Conservation (phyloP, 192 early-diverging fungal species). For the Gonapodya prolifera region DNA sequence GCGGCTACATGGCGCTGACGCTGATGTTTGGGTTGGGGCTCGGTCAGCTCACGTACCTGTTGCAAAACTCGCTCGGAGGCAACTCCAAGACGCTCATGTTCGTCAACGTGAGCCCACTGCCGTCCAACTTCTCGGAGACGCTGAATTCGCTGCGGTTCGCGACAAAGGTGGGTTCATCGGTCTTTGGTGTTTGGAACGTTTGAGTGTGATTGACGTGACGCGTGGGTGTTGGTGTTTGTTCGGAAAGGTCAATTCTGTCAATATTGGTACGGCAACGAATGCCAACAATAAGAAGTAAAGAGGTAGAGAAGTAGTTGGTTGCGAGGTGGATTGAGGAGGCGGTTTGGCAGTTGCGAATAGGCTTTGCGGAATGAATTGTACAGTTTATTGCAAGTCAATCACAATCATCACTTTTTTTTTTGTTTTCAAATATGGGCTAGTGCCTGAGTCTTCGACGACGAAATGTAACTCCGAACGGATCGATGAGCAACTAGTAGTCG, state of each 20-base stretch:
- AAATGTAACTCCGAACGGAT: no score
- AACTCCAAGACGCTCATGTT: constrained; percentile 98
- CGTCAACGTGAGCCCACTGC: constrained; percentile 85
- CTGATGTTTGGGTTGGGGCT: no score
- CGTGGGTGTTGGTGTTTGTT: no score
- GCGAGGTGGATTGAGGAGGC: no score
- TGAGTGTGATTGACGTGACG: background rate
- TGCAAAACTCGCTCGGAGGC: constrained; percentile 64
- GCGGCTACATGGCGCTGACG: no score
- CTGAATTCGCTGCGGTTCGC: constrained; percentile 89
- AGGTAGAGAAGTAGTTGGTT: background rate
- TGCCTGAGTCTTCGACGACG: no score
- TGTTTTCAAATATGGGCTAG: no score
- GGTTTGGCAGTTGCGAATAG: no score
- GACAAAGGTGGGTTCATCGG: constrained; percentile 49
- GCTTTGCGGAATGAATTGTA: no score
- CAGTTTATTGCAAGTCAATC: no score
- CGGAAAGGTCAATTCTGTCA: constrained; percentile 58
- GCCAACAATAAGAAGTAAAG: background rate
- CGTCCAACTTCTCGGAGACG: constrained; percentile 68
- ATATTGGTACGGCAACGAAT: constrained; percentile 63
- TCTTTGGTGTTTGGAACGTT: background rate
- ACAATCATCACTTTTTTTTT: no score
- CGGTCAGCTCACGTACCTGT: constrained; percentile 51
- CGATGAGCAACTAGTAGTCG: background rate